These are phyloP conservation scores for Dalbergia cochinchinensis DNA, from an alignment of 306 rosid genomes.

Conservation along the genomic window DNA sequence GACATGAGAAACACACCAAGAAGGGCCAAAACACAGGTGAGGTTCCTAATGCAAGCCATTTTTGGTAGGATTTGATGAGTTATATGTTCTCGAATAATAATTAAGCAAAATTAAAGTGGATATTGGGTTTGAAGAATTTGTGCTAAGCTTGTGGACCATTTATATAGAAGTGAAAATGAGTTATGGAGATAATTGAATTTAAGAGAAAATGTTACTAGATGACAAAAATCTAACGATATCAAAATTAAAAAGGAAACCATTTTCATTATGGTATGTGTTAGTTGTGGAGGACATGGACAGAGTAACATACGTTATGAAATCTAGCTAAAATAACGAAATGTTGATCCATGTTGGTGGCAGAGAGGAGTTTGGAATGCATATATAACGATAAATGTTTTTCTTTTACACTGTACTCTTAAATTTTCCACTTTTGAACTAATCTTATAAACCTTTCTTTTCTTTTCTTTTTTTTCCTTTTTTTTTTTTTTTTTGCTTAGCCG, in stretches of 20 bases:
- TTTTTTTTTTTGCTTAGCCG: no score
- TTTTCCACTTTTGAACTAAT: no score
- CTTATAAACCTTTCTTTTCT: no score
- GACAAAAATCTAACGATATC: slow-evolving; percentile 35
- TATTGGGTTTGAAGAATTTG: slow-evolving; percentile 22
- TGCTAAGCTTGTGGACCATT: neutral
- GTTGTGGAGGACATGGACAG: slow-evolving; percentile 39
- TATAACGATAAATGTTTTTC: no score
- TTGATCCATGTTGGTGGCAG: slow-evolving; percentile 3
- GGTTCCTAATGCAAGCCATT: slow-evolving; percentile 32
- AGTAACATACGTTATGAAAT: slow-evolving; percentile 14
- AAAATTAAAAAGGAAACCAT: neutral
- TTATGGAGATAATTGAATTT: slow-evolving; percentile 12
- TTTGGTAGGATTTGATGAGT: neutral
- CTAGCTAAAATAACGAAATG: slow-evolving; percentile 27
- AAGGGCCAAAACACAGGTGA: neutral
- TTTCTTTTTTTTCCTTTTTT: no score
- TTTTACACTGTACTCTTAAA: no score
- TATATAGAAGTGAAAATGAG: slow-evolving; percentile 38
- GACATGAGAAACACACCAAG: neutral
- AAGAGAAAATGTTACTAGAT: slow-evolving; percentile 15
- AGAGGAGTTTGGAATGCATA: no score
- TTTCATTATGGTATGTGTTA: slow-evolving; percentile 37
- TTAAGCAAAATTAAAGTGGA: no score
- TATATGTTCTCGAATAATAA: neutral